A percentile compares a stretch with the other conserved stretches of the same genome.
These are phyloP conservation scores for Acanthamoeba sp. DNA, from an alignment of 208 protist genomes.

Conservation along the genomic window DNA sequence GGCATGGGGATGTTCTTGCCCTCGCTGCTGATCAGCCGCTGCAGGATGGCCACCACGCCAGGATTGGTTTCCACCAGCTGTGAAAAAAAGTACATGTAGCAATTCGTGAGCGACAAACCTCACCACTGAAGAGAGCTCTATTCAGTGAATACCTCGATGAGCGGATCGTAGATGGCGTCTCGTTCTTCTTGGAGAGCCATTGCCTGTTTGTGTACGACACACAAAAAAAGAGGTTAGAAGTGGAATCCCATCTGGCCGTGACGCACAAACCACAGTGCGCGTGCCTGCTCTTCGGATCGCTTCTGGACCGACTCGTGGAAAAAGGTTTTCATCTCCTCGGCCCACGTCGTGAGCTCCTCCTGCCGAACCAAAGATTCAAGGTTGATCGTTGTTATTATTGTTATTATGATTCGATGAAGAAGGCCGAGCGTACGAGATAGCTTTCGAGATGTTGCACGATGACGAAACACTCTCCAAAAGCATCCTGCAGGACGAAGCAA, in stretches of 20 bases:
- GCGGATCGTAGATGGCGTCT: constrained; percentile 16
- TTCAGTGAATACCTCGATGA: not conserved
- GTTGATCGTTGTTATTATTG: too few species aligned
- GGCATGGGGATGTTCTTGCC: constrained; percentile 6
- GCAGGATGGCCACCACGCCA: constrained; percentile 11
- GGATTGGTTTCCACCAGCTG: not conserved
- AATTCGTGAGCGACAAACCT: not conserved
- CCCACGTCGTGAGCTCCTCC: constrained; percentile 17
- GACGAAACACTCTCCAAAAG: constrained; percentile 2
- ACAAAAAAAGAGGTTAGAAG: not conserved
- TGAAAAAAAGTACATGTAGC: not conserved
- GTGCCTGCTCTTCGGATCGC: constrained; percentile 29
- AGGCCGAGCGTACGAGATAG: not conserved
- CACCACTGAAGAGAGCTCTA: too few species aligned
- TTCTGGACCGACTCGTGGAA: constrained; percentile 28
- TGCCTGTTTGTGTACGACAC: not conserved
- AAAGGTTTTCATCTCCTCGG: not conserved
- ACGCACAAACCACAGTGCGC: not conserved
- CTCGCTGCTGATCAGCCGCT: constrained; percentile 16
- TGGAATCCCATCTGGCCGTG: not conserved
- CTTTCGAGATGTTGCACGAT: constrained; percentile 7
- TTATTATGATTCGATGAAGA: too few species aligned
- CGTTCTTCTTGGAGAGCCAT: not conserved
- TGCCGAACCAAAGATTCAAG: not conserved
- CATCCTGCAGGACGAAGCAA: not conserved